Evolutionary conservation across 2,329 filamentous ascomycete genomes (phyloP), one percentile per base, ranked within the genome.

Genomic region (Colletotrichum sp.): DNA sequence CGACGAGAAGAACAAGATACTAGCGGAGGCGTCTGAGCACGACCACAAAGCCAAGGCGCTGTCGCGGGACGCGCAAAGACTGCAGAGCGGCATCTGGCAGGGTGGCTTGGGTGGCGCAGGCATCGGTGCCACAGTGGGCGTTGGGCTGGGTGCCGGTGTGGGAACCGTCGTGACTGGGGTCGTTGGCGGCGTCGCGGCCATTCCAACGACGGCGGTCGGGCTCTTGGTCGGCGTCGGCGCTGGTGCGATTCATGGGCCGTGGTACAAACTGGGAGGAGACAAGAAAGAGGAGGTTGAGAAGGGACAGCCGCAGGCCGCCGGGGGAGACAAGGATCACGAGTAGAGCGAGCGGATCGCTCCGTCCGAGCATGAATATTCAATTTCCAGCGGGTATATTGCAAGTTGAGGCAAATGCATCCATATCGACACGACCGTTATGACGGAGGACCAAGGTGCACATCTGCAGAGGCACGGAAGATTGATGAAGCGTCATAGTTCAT

Each of bases 61-160:
- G 3, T 34, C 34, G 4, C 57, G 32, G n/a, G 70, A 76, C 9
- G 55, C 73, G n/a, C 64, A 76, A 22, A 64, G 73, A 6, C 29
- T 76, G 25, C 73, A 76, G 30, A 76, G 70, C 34, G 73, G 73
- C 32, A 16, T 76, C 16, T 76, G 73, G 73, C 73, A 76, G 59
- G 73, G 73, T 32, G 73, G 73, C 7, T 13, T 76, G 7, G 70
- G 73, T 27, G 73, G 73, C 34, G 73, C 73, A 16, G 73, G 73
- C 3, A 76, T 76, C n/a, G 73, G 73, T 6, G 73, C 73, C 3
- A 71, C 70, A 4, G 11, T 76, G 11, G 73, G 73, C 6, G 65
- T 71, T 4, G 73, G 73, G 8, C 22, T 76, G 6, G 70, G 73
- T 13, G 73, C 64, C 16, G 73, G 73, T 15, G 57, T 76, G 15